These are phyloP conservation scores for Aspergillus sclerotioniger DNA, from an alignment of 495 filamentous ascomycete genomes.

Conservation along the genomic window DNA sequence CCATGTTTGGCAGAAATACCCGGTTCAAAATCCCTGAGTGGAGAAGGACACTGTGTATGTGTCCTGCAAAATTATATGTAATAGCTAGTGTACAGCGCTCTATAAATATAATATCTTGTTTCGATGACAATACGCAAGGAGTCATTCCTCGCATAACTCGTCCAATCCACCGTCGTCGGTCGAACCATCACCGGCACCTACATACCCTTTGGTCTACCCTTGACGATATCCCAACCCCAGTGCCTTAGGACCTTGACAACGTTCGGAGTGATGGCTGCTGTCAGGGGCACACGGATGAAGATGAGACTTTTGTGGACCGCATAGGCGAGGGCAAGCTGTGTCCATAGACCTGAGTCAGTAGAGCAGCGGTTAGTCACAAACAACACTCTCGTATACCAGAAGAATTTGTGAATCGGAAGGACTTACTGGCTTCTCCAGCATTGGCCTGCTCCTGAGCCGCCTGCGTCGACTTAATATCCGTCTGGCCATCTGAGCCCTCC, in stretches of 20 bases:
- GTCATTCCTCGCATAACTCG: neutral
- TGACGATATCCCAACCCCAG: constrained; percentile 80
- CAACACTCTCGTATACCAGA: neutral
- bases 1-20: constrained; percentile 12
- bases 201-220: constrained; percentile 52
- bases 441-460: constrained; percentile 13
- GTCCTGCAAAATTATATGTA: constrained; percentile 31
- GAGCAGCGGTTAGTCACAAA: constrained; percentile 2
- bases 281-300: constrained; percentile 86
- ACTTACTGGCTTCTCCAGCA: constrained; percentile 51
- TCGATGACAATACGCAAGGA: constrained; percentile 25
- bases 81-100: constrained; percentile 39
- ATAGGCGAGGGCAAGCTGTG: constrained; percentile 90
- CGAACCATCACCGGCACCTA: constrained; percentile 3
- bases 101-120: constrained; percentile 17
- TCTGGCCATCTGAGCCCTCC: constrained; percentile 23
- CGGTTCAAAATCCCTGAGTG: constrained; percentile 25
- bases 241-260: constrained; percentile 79
- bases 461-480: constrained; percentile 36
- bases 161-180: neutral
- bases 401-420: constrained; percentile 5
- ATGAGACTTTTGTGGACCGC: constrained; percentile 98
- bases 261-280: constrained; percentile 85
- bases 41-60: constrained; percentile 20
- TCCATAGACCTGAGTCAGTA: constrained; percentile 62